Evolutionary conservation across 1,139 yeast genomes (phyloP).

Genomic region (Blastobotrys ciferrii): DNA sequence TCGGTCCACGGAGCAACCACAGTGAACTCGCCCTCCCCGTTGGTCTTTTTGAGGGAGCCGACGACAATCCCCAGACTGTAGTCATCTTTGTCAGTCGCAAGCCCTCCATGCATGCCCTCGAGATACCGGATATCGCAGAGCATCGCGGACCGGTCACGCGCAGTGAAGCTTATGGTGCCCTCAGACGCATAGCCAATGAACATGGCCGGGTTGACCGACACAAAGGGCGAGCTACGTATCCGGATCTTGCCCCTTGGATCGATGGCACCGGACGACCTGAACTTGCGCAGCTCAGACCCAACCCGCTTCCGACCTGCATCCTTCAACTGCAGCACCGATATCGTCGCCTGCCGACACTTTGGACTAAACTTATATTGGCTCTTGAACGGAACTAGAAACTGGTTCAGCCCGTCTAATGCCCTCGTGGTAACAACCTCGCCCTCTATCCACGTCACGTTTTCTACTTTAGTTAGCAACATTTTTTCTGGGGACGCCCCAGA

Average conservation of each 20-base stretch:
- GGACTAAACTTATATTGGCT: slow-evolving; percentile 1
- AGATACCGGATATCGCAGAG: slow-evolving; percentile 55
- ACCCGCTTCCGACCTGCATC: neutral
- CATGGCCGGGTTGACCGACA: slow-evolving; percentile 54
- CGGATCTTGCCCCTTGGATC: slow-evolving; percentile 13
- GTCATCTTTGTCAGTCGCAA: slow-evolving; percentile 33
- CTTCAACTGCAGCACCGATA: neutral
- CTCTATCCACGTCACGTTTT: slow-evolving; percentile 7
- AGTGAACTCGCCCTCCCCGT: slow-evolving; percentile 63
- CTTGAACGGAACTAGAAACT: slow-evolving; percentile 7
- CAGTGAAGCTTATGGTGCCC: slow-evolving; percentile 46
- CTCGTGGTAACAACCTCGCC: slow-evolving; percentile 6
- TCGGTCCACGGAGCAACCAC: slow-evolving; percentile 51
- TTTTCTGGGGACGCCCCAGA: too few species aligned
- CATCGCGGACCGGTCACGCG: slow-evolving; percentile 31
- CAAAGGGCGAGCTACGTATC: slow-evolving; percentile 49
- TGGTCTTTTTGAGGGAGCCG: slow-evolving; percentile 49
- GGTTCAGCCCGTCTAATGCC: neutral
- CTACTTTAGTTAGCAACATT: neutral
- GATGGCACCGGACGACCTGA: neutral
- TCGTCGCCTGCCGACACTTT: neutral
- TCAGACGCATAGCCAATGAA: slow-evolving; percentile 49
- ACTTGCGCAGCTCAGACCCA: neutral
- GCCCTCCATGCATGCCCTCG: slow-evolving; percentile 67
- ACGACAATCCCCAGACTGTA: slow-evolving; percentile 49